Conservation (phyloP, 768 basidiomycete genomes). For the Hortiboletus campestris region DNA sequence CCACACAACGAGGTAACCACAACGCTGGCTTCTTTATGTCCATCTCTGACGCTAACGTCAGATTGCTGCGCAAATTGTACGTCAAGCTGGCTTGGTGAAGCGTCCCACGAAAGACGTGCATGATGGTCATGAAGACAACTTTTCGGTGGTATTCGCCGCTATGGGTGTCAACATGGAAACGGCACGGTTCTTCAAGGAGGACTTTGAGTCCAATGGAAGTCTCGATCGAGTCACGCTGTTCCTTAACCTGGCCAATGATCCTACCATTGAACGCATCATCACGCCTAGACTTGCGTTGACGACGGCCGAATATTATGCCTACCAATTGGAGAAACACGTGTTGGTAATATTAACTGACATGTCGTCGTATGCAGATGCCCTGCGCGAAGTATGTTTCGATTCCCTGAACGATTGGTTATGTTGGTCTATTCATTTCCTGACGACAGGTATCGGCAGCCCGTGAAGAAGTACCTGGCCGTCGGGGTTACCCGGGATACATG, state of each 20-base stretch:
- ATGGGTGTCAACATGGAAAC: constrained; percentile 99
- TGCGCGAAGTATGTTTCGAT: constrained; percentile 73
- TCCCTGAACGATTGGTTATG: constrained; percentile 12
- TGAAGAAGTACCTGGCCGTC: constrained; percentile 98
- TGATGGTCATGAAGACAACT: constrained; percentile 99
- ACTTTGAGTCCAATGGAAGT: constrained; percentile 98
- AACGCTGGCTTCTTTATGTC: constrained; percentile 20
- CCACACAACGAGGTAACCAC: constrained; percentile 90
- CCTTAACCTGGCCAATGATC: constrained; percentile 98
- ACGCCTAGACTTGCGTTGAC: constrained; percentile 97
- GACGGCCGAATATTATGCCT: constrained; percentile 99
- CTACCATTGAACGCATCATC: constrained; percentile 99
- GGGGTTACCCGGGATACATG: constrained; percentile 98
- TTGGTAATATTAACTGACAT: constrained; percentile 99
- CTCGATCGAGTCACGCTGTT: constrained; percentile 97
- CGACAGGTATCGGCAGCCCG: constrained; percentile 87
- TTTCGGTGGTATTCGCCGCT: constrained; percentile 98
- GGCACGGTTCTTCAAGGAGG: constrained; percentile 98
- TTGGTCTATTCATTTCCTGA: constrained; percentile 9
- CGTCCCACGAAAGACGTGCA: constrained; percentile 96
- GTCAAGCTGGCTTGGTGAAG: constrained; percentile 96
- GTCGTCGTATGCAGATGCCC: constrained; percentile 95
- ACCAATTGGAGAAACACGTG: constrained; percentile 99
- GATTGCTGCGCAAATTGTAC: constrained; percentile 99
- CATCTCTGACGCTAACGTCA: constrained; percentile 36